Evolutionary conservation across 2,329 filamentous ascomycete species (phyloP).

Genomic region (Colletotrichum camelliae): DNA sequence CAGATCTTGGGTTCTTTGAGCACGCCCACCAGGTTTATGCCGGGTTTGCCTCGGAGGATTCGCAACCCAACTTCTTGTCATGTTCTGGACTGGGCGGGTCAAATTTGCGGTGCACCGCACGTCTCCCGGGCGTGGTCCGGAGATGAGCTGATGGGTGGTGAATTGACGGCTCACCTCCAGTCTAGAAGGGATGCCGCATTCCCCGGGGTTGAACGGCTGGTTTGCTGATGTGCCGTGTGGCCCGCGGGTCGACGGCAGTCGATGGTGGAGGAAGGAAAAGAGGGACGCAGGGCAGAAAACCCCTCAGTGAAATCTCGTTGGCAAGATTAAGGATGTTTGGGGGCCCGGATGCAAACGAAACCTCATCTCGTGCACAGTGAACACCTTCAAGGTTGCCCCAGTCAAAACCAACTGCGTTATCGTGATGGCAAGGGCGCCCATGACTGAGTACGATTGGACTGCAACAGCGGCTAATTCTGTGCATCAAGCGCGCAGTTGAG

Average conservation of each 20-base stretch:
- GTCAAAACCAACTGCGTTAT: neutral
- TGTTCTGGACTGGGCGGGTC: neutral
- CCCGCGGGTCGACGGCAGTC: neutral
- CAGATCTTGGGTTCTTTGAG: neutral
- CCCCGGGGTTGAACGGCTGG: neutral
- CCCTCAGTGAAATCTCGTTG: neutral
- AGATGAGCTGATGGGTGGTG: slow-evolving; percentile 3
- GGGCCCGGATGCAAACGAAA: neutral
- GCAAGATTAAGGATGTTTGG: slow-evolving; percentile 14
- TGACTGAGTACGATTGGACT: neutral
- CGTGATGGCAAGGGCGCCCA: neutral
- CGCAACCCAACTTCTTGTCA: neutral
- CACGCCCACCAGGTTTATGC: neutral
- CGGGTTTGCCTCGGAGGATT: neutral
- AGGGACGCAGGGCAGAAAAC: slow-evolving; percentile 3
- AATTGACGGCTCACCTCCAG: neutral
- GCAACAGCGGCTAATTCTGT: neutral
- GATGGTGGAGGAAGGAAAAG: neutral
- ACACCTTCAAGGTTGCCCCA: neutral
- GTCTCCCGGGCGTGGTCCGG: neutral
- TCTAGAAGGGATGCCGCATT: slow-evolving; percentile 2
- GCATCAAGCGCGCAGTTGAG: neutral
- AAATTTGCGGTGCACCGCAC: neutral
- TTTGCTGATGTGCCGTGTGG: slow-evolving; percentile 6
- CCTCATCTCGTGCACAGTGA: slow-evolving; percentile 4